Conservation (phyloP, 1,284 basidiomycete species). For the Singerocomus inundabilis region DNA sequence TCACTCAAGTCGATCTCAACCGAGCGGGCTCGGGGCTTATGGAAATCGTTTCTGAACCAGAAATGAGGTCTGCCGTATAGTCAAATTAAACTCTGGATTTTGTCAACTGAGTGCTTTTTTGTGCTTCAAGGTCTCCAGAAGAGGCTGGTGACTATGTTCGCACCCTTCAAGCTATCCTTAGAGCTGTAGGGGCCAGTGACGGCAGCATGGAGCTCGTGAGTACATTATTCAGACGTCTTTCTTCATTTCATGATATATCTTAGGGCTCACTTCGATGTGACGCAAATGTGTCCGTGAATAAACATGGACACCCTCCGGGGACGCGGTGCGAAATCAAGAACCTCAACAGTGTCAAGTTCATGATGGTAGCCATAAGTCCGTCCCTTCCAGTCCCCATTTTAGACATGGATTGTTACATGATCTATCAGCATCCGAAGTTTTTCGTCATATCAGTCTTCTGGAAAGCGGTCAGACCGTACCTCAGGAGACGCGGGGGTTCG, state of each 20-base stretch:
- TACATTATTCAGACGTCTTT: not conserved
- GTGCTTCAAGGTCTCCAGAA: constrained; percentile 68
- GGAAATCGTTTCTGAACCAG: constrained; percentile 96
- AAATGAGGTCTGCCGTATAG: constrained; percentile 62
- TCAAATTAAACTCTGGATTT: constrained; percentile 7
- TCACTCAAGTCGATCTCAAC: constrained; percentile 84
- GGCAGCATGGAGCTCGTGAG: constrained; percentile 96
- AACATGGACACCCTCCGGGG: constrained; percentile 62
- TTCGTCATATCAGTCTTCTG: constrained; percentile 68
- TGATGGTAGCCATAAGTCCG: constrained; percentile 85
- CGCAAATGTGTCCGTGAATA: constrained; percentile 91
- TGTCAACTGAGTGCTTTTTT: not conserved
- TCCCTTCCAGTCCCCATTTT: constrained; percentile 12
- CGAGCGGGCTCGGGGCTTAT: constrained; percentile 88
- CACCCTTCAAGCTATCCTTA: constrained; percentile 78
- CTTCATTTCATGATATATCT: not conserved
- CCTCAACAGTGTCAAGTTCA: constrained; percentile 87
- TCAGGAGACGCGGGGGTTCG: constrained; percentile 92
- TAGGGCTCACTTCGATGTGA: constrained; percentile 94
- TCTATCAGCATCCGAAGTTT: constrained; percentile 61
- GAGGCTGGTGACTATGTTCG: constrained; percentile 91
- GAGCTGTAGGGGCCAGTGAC: constrained; percentile 85
- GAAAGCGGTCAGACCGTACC: constrained; percentile 46
- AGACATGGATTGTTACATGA: not conserved
- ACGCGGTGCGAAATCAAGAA: constrained; percentile 98